phyloP scores from a whole-genome alignment of 2,329 filamentous ascomycete species.

The Fusarium stilboides region DNA sequence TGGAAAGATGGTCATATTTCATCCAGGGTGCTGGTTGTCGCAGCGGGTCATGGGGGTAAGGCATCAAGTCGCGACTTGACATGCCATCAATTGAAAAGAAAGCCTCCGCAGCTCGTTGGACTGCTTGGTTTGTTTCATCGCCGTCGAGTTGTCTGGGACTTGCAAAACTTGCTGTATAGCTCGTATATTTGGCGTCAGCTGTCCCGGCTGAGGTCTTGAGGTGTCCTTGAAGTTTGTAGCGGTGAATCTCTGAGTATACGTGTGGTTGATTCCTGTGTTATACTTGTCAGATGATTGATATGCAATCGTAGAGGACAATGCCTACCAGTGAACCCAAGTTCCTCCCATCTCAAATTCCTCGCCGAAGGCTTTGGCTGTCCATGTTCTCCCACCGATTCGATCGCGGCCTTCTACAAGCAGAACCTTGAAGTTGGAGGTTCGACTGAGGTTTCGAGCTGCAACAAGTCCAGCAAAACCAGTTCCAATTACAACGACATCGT shows the following conservation, averaged over 20 bases:
- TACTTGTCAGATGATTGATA: neutral
- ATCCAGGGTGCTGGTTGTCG: conserved; percentile 49
- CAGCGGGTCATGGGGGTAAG: conserved; percentile 54
- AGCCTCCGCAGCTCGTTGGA: conserved; percentile 36
- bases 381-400: conserved; percentile 60
- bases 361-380: conserved; percentile 54
- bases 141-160: neutral
- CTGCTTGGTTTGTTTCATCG: conserved; percentile 1
- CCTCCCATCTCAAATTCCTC: conserved; percentile 60
- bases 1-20: conserved; percentile 45
- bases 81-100: conserved; percentile 54
- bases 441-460: conserved; percentile 23
- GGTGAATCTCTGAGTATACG: conserved; percentile 34
- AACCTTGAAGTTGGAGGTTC: conserved; percentile 25
- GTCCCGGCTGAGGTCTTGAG: conserved; percentile 37
- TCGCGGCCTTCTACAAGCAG: conserved; percentile 58
- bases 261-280: conserved; percentile 38
- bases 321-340: conserved; percentile 56
- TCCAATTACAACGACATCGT: conserved; percentile 37
- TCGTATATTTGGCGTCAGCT: conserved; percentile 10
- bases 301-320: accelerated
- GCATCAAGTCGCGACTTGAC: conserved; percentile 53
- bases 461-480: conserved; percentile 31
- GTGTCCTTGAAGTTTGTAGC: conserved; percentile 36
- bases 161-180: conserved; percentile 8